Conservation (phyloP, 2,329 filamentous ascomycete genomes). For the Monilinia fructicola region DNA sequence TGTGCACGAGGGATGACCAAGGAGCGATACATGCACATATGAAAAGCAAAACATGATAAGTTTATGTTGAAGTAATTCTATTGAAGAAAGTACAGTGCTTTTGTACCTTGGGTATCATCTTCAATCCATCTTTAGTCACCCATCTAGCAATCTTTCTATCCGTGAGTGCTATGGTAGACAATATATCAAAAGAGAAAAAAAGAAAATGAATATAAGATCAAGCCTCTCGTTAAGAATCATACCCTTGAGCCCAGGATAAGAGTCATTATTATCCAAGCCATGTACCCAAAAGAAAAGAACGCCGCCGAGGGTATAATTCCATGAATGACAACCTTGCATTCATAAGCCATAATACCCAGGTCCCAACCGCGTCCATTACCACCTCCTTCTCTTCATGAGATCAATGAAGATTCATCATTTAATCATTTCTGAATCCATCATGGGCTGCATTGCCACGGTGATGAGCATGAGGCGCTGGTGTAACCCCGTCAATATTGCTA, state of each 20-base stretch:
- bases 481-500: background rate
- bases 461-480: background rate
- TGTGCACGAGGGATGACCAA: background rate
- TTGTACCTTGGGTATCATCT: conserved; percentile 13
- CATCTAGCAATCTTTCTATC: background rate
- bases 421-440: conserved; percentile 22
- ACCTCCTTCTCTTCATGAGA: background rate
- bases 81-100: background rate
- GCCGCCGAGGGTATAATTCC: conserved; percentile 16
- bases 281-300: conserved; percentile 9
- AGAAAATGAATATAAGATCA: background rate
- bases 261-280: conserved; percentile 17
- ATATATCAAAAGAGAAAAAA: background rate
- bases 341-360: conserved; percentile 13
- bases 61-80: background rate
- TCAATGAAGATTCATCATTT: background rate
- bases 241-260: conserved; percentile 8
- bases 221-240: background rate
- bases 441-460: conserved; percentile 16
- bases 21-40: background rate
- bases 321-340: conserved; percentile 13
- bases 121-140: background rate
- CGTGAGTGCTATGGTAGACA: background rate
- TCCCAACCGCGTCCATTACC: conserved; percentile 12
- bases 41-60: background rate